Conservation (phyloP, 129 eudicot species). For the Kitagawia praeruptora region DNA sequence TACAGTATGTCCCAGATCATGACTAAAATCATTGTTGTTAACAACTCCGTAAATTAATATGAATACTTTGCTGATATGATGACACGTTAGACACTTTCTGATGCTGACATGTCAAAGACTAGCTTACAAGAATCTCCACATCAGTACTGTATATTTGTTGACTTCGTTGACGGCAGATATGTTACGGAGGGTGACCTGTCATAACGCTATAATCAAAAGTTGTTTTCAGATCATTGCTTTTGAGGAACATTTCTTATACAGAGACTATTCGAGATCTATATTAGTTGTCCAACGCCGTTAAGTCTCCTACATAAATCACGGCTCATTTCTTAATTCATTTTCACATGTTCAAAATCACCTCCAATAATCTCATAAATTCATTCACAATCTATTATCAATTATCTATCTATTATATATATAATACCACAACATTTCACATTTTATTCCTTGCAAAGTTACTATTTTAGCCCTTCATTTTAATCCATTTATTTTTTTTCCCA, state of each 20-base stretch:
- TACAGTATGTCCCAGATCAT: too few species aligned
- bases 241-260: not conserved
- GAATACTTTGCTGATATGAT: not conserved
- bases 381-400: too few species aligned
- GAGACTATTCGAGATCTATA: not conserved
- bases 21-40: not conserved
- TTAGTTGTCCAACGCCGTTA: too few species aligned
- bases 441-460: too few species aligned
- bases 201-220: not conserved
- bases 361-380: too few species aligned
- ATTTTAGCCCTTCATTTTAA: too few species aligned
- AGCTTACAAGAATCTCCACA: not conserved
- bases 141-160: not conserved
- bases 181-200: conserved; percentile 4
- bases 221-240: not conserved
- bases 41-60: not conserved
- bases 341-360: too few species aligned
- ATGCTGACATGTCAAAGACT: conserved; percentile 6
- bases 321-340: too few species aligned
- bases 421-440: too few species aligned
- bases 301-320: too few species aligned
- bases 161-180: not conserved
- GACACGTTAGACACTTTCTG: not conserved
- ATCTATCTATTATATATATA: too few species aligned
- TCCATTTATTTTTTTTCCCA: too few species aligned